Conservation (phyloP, 2,329 filamentous ascomycete genomes). For the Sclerotinia minor region DNA sequence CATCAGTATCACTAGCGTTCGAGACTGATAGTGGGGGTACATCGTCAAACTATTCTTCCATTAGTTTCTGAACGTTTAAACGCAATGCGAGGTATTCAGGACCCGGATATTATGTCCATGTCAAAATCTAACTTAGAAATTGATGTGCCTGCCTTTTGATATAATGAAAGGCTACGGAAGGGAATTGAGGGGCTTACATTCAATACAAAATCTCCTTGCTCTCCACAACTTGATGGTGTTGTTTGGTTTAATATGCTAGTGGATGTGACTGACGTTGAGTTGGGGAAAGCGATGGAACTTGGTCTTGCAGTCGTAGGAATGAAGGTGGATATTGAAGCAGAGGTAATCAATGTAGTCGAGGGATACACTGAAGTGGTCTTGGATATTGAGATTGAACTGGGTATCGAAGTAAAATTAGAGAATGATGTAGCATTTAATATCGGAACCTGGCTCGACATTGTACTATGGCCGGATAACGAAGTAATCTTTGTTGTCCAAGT, state of each 20-base stretch:
- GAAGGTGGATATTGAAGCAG: neutral
- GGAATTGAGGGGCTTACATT: slow-evolving; percentile 31
- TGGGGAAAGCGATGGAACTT: neutral
- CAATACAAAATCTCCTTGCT: slow-evolving; percentile 37
- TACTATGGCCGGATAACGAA: neutral
- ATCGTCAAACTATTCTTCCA: slow-evolving; percentile 38
- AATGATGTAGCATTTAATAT: neutral
- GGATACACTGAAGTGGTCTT: neutral
- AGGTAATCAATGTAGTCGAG: neutral
- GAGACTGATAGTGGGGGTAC: slow-evolving; percentile 35
- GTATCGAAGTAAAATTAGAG: neutral
- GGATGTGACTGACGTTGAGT: slow-evolving; percentile 27
- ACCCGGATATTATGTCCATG: neutral
- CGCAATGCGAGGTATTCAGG: no score
- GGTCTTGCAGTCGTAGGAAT: neutral
- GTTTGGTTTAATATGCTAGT: slow-evolving; percentile 16
- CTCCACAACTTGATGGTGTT: slow-evolving; percentile 33
- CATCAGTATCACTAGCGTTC: slow-evolving; percentile 29
- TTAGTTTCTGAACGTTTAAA: neutral
- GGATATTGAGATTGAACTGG: neutral
- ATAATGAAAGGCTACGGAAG: neutral
- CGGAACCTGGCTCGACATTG: neutral
- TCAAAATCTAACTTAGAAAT: neutral
- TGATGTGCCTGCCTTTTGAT: neutral
- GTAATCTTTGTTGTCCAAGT: neutral